Evolutionary conservation across 192 early-diverging fungal species (phyloP).

Genomic region (Coemansia sp.): DNA sequence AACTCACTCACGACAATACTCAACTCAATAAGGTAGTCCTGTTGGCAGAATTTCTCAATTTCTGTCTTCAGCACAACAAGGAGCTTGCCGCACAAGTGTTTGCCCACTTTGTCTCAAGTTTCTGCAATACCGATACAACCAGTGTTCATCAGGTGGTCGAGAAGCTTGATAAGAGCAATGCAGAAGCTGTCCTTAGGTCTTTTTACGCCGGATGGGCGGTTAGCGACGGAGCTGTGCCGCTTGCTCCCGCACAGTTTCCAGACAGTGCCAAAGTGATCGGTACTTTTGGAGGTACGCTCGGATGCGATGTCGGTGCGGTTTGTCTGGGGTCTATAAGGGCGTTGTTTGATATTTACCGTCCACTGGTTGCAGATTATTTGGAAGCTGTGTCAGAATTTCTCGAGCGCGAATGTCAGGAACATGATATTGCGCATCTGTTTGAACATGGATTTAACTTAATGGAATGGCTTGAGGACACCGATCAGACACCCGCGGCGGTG

Average conservation of each 20-base stretch:
- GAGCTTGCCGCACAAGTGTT: conserved; percentile 1
- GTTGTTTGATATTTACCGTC: conserved; percentile 64
- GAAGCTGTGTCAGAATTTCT: conserved; percentile 69
- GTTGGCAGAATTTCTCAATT: conserved; percentile 17
- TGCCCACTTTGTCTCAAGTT: neutral
- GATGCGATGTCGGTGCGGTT: conserved; percentile 48
- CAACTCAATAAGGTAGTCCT: neutral
- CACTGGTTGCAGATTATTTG: conserved; percentile 66
- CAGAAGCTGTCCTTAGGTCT: conserved; percentile 10
- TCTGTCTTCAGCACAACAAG: conserved; percentile 1
- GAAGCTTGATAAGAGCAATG: conserved; percentile 4
- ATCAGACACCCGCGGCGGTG: conserved; percentile 61
- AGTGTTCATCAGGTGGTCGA: neutral
- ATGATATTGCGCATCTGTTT: conserved; percentile 59
- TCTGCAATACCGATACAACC: neutral
- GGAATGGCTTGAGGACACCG: conserved; percentile 68
- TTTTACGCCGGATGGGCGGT: conserved; percentile 11
- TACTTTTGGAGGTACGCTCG: conserved; percentile 83
- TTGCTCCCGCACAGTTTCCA: conserved; percentile 10
- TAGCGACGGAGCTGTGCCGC: neutral
- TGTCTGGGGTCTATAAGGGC: conserved; percentile 78
- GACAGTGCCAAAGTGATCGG: conserved; percentile 62
- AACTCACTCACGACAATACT: neutral
- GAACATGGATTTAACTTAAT: conserved; percentile 70
- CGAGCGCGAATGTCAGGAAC: conserved; percentile 54